Evolutionary conservation across 2,329 filamentous ascomycete species (phyloP), one percentile per base, ranked within the genome.

Genomic region (Alternaria sp.): DNA sequence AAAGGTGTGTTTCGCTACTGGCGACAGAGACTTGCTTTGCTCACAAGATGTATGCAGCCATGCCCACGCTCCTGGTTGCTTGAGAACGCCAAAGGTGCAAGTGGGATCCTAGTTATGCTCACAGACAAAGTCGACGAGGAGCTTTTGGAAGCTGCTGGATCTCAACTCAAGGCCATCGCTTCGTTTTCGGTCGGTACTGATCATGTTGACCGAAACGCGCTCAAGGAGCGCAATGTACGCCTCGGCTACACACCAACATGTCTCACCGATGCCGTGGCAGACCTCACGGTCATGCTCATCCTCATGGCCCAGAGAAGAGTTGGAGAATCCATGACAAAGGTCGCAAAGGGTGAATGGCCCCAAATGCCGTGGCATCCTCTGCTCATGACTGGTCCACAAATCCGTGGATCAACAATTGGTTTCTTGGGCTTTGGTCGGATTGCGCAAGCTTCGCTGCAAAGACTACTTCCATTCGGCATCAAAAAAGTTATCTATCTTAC

Each of bases 171-270:
- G 59, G 67, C 62, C 4, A 67, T 76, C 27, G 71, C 74, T 3
- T 75, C 74, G 1, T 75, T 74, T 59, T 74, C 72, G 9, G 70
- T 75, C n/a, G 74, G 73, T 1, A 75, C 70, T 12, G 72, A 75
- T 54, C 72, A 75, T 50, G 65, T 76, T 7, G 69, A 75, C 51
- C 64, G 64, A 3, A 55, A 58, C 8, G 66, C 68, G 1, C 64
- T 75, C 3, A 75, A 73, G 57, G 62, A 65, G 27, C 69, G 70
- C 44, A 63, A 63, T 40, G 71, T 76, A 30, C 68, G 73, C 0
- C 67, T 75, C 4, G 74, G 73, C 14, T 75, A 75, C 48, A 76
- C 73, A 20, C 71, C 72, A 14, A 73, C 68, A 41, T 71, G 65
- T 52, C 67, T 76, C 12, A 75, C 73, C 34, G 72, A 75, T 40